A percentile compares a stretch with the other conserved stretches of the same genome.
phyloP scores from a whole-genome alignment of 495 filamentous ascomycete species.

The Cairneyella variabilis region DNA sequence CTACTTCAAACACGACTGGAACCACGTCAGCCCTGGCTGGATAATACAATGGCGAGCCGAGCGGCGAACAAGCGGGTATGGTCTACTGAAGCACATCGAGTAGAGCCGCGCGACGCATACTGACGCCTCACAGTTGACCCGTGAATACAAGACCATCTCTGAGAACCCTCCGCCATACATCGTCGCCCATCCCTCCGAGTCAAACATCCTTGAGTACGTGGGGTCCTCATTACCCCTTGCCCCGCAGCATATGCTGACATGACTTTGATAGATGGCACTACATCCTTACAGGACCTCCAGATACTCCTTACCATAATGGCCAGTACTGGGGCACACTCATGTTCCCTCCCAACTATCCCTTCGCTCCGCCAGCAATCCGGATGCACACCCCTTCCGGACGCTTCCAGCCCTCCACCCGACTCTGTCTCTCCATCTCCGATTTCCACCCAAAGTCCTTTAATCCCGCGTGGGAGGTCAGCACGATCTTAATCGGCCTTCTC shows the following conservation, averaged over 20 bases:
- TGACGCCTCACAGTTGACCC: conserved; percentile 61
- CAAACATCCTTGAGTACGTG: conserved; percentile 86
- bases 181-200: conserved; percentile 86
- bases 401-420: conserved; percentile 86
- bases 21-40: conserved; percentile 4
- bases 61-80: conserved; percentile 81
- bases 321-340: conserved; percentile 98
- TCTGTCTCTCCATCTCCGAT: conserved; percentile 93
- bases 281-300: conserved; percentile 91
- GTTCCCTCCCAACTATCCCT: conserved; percentile 95
- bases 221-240: background rate
- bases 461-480: conserved; percentile 97
- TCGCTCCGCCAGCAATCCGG: conserved; percentile 93
- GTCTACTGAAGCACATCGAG: conserved; percentile 16
- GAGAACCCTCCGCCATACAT: conserved; percentile 94
- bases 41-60: conserved; percentile 66
- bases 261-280: conserved; percentile 80
- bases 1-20: background rate
- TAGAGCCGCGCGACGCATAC: background rate
- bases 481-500: conserved; percentile 89
- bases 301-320: conserved; percentile 88
- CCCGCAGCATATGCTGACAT: conserved; percentile 3
- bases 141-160: conserved; percentile 89
- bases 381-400: conserved; percentile 97
- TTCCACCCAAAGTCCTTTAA: conserved; percentile 98